These are phyloP conservation scores for Areca catechu DNA, from an alignment of 176 grass and related monocot species.

Conservation along the genomic window DNA sequence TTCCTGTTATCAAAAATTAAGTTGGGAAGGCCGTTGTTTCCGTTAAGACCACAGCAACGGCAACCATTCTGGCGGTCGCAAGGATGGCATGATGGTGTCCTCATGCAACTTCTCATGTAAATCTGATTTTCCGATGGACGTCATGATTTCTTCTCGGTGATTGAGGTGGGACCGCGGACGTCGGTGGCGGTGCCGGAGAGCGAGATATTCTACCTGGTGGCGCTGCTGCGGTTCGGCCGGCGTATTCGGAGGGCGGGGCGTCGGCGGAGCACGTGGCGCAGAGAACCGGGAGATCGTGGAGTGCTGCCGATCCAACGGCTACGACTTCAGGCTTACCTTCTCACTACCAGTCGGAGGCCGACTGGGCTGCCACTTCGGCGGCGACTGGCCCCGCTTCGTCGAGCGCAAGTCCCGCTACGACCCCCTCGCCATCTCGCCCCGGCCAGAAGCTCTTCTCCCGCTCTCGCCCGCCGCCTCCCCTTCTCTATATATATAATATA, in stretches of 20 bases:
- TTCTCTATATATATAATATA: too few relatives aligned
- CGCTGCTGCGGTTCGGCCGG: slow-evolving; percentile 66
- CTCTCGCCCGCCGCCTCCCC: neutral
- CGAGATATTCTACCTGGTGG: slow-evolving; percentile 90
- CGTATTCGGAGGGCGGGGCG: slow-evolving; percentile 25
- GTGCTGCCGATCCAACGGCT: slow-evolving; percentile 52
- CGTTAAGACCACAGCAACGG: too few relatives aligned
- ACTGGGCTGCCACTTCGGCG: slow-evolving; percentile 78
- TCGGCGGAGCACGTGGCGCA: slow-evolving; percentile 52
- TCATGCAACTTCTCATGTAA: too few relatives aligned
- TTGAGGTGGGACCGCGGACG: slow-evolving; percentile 68
- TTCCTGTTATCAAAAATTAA: too few relatives aligned
- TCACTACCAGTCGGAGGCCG: slow-evolving; percentile 30
- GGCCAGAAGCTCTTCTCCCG: slow-evolving; percentile 79
- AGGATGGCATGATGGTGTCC: too few relatives aligned
- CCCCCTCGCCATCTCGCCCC: slow-evolving; percentile 51
- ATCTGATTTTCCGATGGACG: too few relatives aligned
- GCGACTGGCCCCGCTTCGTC: slow-evolving; percentile 57
- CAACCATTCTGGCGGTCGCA: too few relatives aligned
- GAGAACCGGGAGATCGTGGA: slow-evolving; percentile 51
- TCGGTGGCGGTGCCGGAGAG: slow-evolving; percentile 73
- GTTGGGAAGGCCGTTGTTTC: too few relatives aligned
- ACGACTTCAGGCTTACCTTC: slow-evolving; percentile 93
- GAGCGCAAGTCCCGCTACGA: slow-evolving; percentile 62
- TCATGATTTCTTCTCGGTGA: neutral